Conservation (phyloP, 805 yeast genomes). For the Wickerhamomyces sydowiorum region DNA sequence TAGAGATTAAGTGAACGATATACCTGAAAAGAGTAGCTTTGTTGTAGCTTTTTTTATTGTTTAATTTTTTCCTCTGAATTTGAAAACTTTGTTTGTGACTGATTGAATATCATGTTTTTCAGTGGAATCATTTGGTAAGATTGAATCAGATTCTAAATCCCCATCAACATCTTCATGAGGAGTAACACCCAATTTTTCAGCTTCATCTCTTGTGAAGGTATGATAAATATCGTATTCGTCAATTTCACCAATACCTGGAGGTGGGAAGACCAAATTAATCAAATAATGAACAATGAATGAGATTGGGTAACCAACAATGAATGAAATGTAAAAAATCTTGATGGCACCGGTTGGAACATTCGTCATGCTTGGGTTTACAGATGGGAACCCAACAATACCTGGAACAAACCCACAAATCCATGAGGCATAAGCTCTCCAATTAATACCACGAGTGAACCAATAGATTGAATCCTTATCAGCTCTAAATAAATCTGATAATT, state of each 20-base stretch:
- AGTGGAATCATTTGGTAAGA: background rate
- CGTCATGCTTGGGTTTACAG: slow-evolving; percentile 23
- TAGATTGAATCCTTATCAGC: slow-evolving; percentile 29
- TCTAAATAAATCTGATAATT: slow-evolving; percentile 35
- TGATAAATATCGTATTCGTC: slow-evolving; percentile 30
- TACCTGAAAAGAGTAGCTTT: too few species aligned
- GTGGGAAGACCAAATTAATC: slow-evolving; percentile 24
- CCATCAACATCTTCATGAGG: slow-evolving; percentile 17
- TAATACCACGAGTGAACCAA: slow-evolving; percentile 38
- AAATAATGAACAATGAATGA: slow-evolving; percentile 17
- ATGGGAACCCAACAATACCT: slow-evolving; percentile 35
- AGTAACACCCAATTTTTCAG: slow-evolving; percentile 24
- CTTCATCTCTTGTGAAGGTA: slow-evolving; percentile 29
- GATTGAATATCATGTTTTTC: slow-evolving; percentile 1
- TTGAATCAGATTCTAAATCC: background rate
- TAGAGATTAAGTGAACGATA: too few species aligned
- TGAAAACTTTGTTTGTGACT: too few species aligned
- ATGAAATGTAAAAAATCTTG: slow-evolving; percentile 21
- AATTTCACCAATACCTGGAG: slow-evolving; percentile 21
- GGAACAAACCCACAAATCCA: slow-evolving; percentile 36
- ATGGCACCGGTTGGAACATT: slow-evolving; percentile 20
- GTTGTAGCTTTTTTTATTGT: too few species aligned
- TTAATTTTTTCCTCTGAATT: too few species aligned
- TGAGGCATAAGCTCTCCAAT: slow-evolving; percentile 34
- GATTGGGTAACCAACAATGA: slow-evolving; percentile 22